Percentiles rank a stretch among this genome's conserved stretches.
phyloP scores from a whole-genome alignment of 495 filamentous ascomycete genomes.

The Penicillium bovifimosum region DNA sequence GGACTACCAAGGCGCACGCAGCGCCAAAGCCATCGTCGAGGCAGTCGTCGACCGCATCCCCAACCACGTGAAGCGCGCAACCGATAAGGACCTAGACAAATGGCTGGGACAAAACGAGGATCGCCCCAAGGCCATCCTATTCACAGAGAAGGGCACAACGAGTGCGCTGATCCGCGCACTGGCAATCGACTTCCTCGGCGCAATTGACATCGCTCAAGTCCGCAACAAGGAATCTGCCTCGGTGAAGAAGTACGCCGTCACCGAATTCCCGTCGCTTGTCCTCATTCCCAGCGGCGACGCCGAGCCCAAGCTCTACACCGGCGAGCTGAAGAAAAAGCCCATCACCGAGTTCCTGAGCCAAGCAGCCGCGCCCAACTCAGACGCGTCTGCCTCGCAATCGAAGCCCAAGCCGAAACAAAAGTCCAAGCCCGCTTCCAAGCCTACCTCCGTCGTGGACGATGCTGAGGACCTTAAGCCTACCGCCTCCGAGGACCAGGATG shows the following conservation, averaged over 20 bases:
- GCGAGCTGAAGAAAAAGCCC: slow-evolving; percentile 78
- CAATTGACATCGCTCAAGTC: slow-evolving; percentile 76
- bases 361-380: slow-evolving; percentile 65
- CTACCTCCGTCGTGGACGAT: slow-evolving; percentile 29
- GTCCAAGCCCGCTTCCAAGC: slow-evolving; percentile 30
- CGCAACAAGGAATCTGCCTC: slow-evolving; percentile 73
- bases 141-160: slow-evolving; percentile 89
- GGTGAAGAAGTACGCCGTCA: slow-evolving; percentile 68
- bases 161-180: slow-evolving; percentile 76
- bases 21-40: slow-evolving; percentile 80
- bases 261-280: slow-evolving; percentile 73
- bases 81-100: slow-evolving; percentile 70
- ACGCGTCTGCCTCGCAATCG: slow-evolving; percentile 42
- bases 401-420: slow-evolving; percentile 45
- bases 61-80: slow-evolving; percentile 79
- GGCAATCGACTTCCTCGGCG: slow-evolving; percentile 86
- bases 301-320: slow-evolving; percentile 68
- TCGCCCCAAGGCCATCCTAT: slow-evolving; percentile 80
- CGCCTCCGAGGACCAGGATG: slow-evolving; percentile 36
- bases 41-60: slow-evolving; percentile 81
- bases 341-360: slow-evolving; percentile 82
- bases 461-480: slow-evolving; percentile 41
- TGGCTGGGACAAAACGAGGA: slow-evolving; percentile 71
- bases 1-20: slow-evolving; percentile 84
- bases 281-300: slow-evolving; percentile 69